Evolutionary conservation across 805 yeast species (phyloP), one percentile per base, ranked within the genome.

Genomic region (Barnettozyma sucrosica): DNA sequence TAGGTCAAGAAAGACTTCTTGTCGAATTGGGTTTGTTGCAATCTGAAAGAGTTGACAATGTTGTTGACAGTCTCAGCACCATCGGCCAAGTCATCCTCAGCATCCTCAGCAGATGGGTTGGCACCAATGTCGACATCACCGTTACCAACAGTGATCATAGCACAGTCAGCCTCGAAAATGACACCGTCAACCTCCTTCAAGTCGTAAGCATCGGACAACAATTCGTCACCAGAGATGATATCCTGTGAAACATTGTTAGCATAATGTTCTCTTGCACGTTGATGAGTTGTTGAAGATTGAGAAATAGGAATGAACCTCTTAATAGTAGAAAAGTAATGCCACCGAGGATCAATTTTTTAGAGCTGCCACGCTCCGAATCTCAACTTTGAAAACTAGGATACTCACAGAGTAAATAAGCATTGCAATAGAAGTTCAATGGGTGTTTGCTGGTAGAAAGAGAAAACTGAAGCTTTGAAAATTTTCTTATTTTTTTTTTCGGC

Each of bases 41-140:
- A 84, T 80, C 97, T 88, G 93, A 93, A 90, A 59, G 97, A 89
- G 90, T 89, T 82, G 63, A 92, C 97, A 69, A 93, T 88, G 80
- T 93, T 93, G 95, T 92, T 93, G 70, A 93, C 97, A 64, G 88
- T 80, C 75, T 85, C 92, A 63, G 77, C 77, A 73, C 84, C 88
- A 46, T 86, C 96, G 64, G 89, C 98, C 45, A 81, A 69, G 53
- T 73, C 92, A 38, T 72, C 89, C 47, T 68, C 89, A 69, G 76
- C 97, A 61, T 77, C 98, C 77, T 93, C 99, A 61, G 98, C 97
- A 65, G 97, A 89, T 68, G 99, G 97, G 85, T 93, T 93, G 66
- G 96, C 99, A 77, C 99, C 99, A 72, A 93, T 93, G 74, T 93
- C 98, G 63, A 93, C 82, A 68, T 93, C 93, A 66, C 81, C 97